Evolutionary conservation across 768 basidiomycete species (phyloP).

Genomic region (Boletus sp.): DNA sequence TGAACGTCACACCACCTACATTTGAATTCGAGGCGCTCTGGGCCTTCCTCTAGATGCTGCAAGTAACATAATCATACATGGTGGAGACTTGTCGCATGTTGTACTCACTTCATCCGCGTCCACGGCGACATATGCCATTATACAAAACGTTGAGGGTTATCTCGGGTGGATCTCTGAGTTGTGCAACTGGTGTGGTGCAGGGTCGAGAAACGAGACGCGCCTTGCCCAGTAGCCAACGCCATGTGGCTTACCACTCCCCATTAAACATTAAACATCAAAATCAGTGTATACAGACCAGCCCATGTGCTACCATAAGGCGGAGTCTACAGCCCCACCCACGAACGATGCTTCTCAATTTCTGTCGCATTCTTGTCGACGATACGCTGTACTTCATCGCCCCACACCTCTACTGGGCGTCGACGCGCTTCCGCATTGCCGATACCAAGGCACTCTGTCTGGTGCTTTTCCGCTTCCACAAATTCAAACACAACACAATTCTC

Average conservation of each 20-base stretch:
- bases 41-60: slow-evolving; percentile 61
- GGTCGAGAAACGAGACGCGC: background rate
- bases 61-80: background rate
- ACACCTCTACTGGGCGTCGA: slow-evolving; percentile 51
- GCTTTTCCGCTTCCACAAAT: slow-evolving; percentile 65
- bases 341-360: slow-evolving; percentile 55
- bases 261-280: too few relatives aligned
- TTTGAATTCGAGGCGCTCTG: slow-evolving; percentile 70
- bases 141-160: background rate
- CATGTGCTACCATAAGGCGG: background rate
- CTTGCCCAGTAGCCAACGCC: background rate
- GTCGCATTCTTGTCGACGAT: slow-evolving; percentile 55
- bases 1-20: slow-evolving; percentile 37
- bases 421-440: slow-evolving; percentile 4
- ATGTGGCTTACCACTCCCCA: slow-evolving; percentile 1
- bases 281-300: background rate
- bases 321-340: slow-evolving; percentile 43
- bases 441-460: slow-evolving; percentile 45
- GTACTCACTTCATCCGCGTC: slow-evolving; percentile 63
- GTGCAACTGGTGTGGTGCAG: background rate
- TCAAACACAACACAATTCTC: slow-evolving; percentile 90
- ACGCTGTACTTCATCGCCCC: slow-evolving; percentile 62
- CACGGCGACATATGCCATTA: slow-evolving; percentile 71
- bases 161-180: background rate
- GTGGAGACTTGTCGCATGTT: background rate